These are phyloP conservation scores for Globisporangium middletonii DNA, from an alignment of 352 stramenopile genomes.

Conservation along the genomic window DNA sequence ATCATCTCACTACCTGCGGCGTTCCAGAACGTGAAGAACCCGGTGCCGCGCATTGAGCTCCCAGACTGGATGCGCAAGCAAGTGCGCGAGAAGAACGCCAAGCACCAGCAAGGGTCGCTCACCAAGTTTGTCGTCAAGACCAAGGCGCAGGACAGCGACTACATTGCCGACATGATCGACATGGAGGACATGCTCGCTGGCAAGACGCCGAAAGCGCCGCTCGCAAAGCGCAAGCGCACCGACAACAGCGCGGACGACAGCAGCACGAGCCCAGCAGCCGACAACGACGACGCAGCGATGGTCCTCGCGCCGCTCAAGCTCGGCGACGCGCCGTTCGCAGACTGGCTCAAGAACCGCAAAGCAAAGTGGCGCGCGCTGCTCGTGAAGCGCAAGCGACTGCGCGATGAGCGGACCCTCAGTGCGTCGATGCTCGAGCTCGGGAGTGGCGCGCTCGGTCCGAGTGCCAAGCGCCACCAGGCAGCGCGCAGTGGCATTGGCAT, in stretches of 20 bases:
- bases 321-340: constrained; percentile 44
- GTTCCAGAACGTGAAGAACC: constrained; percentile 96
- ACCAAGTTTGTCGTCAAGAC: constrained; percentile 89
- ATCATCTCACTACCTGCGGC: constrained; percentile 99
- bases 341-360: constrained; percentile 70
- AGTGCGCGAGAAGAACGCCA: constrained; percentile 86
- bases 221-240: constrained; percentile 14
- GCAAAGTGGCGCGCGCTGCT: constrained; percentile 63
- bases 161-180: constrained; percentile 62
- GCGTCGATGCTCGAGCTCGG: constrained; percentile 6
- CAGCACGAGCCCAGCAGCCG: constrained; percentile 6
- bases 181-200: constrained; percentile 47
- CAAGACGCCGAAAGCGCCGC: constrained; percentile 16
- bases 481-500: constrained; percentile 52
- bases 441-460: constrained; percentile 9
- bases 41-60: constrained; percentile 93
- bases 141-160: constrained; percentile 27
- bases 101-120: constrained; percentile 81
- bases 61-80: constrained; percentile 96
- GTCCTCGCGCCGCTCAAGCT: constrained; percentile 34
- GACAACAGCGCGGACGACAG: constrained; percentile 6
- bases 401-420: constrained; percentile 33
- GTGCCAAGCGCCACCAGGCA: constrained; percentile 31
- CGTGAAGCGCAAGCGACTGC: constrained; percentile 47
- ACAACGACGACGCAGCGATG: background rate